phyloP scores from a whole-genome alignment of 2,329 filamentous ascomycete species.

The Trichoderma hamatum region DNA sequence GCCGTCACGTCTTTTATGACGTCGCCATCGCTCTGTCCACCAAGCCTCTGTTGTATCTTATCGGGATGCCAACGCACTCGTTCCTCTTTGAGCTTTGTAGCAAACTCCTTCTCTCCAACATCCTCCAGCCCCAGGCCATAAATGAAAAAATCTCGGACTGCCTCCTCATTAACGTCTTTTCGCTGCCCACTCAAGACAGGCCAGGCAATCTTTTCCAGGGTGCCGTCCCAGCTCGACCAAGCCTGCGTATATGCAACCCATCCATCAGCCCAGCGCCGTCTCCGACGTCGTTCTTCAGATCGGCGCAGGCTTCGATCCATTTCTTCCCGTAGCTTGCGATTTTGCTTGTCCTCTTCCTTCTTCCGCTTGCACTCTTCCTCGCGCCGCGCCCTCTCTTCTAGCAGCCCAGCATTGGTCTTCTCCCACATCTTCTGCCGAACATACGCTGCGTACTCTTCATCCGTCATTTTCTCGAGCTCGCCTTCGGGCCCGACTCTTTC shows the following conservation, averaged over 20 bases:
- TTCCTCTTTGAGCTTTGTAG: conserved; percentile 72
- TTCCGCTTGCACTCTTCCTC: conserved; percentile 57
- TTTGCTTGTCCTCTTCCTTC: conserved; percentile 54
- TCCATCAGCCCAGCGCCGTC: conserved; percentile 56
- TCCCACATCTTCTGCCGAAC: conserved; percentile 95
- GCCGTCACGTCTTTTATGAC: conserved; percentile 81
- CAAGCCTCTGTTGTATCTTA: conserved; percentile 90
- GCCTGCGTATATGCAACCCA: conserved; percentile 67
- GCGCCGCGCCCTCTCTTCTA: conserved; percentile 72
- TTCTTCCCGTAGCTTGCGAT: conserved; percentile 58
- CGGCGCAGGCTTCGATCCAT: conserved; percentile 71
- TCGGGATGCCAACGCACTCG: conserved; percentile 96
- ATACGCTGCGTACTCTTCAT: conserved; percentile 87
- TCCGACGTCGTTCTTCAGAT: conserved; percentile 64
- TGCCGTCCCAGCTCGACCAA: conserved; percentile 63
- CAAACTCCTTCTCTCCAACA: conserved; percentile 50
- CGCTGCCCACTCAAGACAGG: conserved; percentile 65
- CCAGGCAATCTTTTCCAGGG: conserved; percentile 62
- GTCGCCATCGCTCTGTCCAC: conserved; percentile 68
- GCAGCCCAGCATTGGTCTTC: conserved; percentile 80
- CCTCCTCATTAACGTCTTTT: conserved; percentile 58
- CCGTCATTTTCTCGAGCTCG: conserved; percentile 80
- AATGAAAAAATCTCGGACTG: conserved; percentile 71
- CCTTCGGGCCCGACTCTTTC: conserved; percentile 49
- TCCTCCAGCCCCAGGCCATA: conserved; percentile 48